Evolutionary conservation across 495 filamentous ascomycete genomes (phyloP), one percentile per base, ranked within the genome.

Genomic region (Penicillium daleae): DNA sequence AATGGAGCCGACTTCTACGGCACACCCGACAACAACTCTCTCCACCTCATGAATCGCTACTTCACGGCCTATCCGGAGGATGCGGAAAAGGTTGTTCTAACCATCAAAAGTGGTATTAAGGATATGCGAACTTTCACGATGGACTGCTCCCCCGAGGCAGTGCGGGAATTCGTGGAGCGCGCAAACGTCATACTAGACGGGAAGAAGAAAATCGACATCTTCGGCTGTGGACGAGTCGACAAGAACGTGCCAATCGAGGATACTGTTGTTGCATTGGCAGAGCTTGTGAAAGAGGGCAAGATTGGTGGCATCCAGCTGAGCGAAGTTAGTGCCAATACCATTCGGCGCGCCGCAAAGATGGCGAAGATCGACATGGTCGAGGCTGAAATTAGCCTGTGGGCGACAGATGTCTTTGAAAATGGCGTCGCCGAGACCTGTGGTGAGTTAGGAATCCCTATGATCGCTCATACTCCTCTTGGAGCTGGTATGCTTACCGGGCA

Each of bases 11-110:
- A 71, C 37, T 71, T 73, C 64, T 79, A 79, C 52, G 77, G 77
- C 19, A 63, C 74, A 0, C 73, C 75, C 4, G 62, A 74, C 2
- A 56, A 67, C 44, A 79, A 81, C 59, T 85, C 82, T 13, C 79
- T 91, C 4, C 78, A 82, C 54, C 78, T 92, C 19, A 44, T 44
- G 40, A 44, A 21, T 19, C 40, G 40, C 8, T 44, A 44, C 22
- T 44, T 44, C 8, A 44, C 19, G 6, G 8, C 19, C 19, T 44
- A 22, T 10, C 40, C 40, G 2, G 40, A 44, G 19, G 40, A 44
- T 2, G 40, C 40, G 2, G 40, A 44, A 3, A 44, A 44, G n/a
- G 40, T 44, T 4, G 40, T 44, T 21, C n/a, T 21, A 22, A 44
- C 40, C 6, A 12, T 44, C 40, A 44, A 44, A 4, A 44, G 40